Conservation (phyloP, 2,329 filamentous ascomycete species). For the Beauveria medogensis region DNA sequence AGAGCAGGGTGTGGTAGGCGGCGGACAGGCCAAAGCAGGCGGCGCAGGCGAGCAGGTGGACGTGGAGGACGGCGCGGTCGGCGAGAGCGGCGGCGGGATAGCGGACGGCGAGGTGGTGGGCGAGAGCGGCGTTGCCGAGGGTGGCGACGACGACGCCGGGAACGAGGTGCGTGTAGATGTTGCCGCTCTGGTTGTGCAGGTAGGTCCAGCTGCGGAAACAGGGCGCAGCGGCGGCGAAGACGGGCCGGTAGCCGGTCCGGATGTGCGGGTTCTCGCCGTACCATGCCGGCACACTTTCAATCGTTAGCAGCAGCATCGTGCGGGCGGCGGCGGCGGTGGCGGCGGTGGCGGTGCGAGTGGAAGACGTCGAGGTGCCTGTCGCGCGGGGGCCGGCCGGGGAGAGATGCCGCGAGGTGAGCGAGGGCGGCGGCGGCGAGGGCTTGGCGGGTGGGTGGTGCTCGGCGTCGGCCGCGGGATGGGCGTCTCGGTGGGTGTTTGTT, state of each 20-base stretch:
- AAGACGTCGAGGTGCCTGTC: too few relatives aligned
- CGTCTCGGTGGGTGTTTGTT: background rate
- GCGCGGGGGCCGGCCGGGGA: background rate
- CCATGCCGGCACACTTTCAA: constrained; percentile 32
- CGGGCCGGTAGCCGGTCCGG: constrained; percentile 33
- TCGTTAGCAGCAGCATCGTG: constrained; percentile 13
- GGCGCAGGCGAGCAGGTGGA: constrained; percentile 29
- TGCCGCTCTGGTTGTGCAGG: constrained; percentile 27
- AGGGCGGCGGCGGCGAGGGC: background rate
- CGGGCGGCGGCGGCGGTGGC: background rate
- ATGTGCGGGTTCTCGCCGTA: constrained; percentile 34
- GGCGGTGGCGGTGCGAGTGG: background rate
- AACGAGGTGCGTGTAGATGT: constrained; percentile 31
- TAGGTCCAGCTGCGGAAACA: constrained; percentile 34
- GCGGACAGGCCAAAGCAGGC: constrained; percentile 30
- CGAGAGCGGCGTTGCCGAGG: constrained; percentile 20
- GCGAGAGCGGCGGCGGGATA: constrained; percentile 25
- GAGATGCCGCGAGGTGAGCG: background rate
- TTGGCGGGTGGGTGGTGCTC: background rate
- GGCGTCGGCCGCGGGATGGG: background rate
- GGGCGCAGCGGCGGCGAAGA: constrained; percentile 25
- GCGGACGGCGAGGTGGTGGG: constrained; percentile 17
- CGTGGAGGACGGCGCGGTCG: constrained; percentile 31
- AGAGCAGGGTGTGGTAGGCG: constrained; percentile 31
- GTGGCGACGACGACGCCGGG: constrained; percentile 29